These are phyloP conservation scores for Salvia splendens DNA, from an alignment of 257 asterid species.

Conservation along the genomic window DNA sequence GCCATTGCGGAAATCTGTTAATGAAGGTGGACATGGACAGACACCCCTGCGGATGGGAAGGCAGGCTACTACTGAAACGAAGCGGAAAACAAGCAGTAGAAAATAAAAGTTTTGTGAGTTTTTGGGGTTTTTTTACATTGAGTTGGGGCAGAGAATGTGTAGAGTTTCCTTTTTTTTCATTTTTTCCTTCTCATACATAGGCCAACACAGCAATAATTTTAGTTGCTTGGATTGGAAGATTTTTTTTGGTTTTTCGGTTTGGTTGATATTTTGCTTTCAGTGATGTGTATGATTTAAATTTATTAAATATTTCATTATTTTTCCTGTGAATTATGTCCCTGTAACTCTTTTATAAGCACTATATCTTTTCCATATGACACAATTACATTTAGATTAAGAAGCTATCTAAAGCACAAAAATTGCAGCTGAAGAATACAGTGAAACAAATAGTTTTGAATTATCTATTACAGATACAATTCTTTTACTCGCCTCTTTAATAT, in stretches of 20 bases:
- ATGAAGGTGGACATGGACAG: constrained; percentile 51
- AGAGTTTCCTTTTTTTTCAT: constrained; percentile 12
- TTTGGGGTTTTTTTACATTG: constrained; percentile 23
- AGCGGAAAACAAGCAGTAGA: constrained; percentile 59
- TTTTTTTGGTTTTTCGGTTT: neutral
- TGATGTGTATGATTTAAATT: constrained; percentile 26
- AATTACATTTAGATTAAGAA: neutral
- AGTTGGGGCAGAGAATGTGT: constrained; percentile 35
- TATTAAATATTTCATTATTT: neutral
- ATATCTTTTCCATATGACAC: neutral
- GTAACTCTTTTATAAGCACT: neutral
- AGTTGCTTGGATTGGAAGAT: constrained; percentile 40
- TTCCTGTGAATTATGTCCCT: neutral
- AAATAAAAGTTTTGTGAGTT: constrained; percentile 42
- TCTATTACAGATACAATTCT: no score
- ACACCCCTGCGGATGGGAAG: constrained; percentile 59
- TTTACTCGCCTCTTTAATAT: no score
- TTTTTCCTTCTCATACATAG: constrained; percentile 27
- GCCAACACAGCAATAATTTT: constrained; percentile 53
- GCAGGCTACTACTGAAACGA: constrained; percentile 47
- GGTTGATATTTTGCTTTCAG: constrained; percentile 28
- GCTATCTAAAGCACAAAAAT: neutral
- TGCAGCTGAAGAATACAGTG: no score
- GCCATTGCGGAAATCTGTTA: constrained; percentile 51
- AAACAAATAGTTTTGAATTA: no score